phyloP scores from a whole-genome alignment of 2,329 filamentous ascomycete genomes.

The Diaporthe citri region DNA sequence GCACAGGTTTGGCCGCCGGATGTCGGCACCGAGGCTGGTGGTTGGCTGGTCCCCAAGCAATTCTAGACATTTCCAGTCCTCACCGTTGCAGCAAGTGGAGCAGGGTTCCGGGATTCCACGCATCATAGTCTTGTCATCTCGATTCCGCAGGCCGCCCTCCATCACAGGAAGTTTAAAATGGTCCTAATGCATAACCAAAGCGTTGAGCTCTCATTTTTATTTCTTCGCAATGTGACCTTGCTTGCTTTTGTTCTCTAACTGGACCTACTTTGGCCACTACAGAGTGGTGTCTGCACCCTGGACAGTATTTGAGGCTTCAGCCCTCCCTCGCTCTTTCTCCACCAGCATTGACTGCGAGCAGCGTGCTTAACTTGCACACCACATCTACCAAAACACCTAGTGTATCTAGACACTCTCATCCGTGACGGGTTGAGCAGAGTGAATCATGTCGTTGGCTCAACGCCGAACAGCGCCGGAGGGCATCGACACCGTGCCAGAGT shows the following conservation, averaged over 20 bases:
- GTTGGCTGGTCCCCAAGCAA: constrained; percentile 22
- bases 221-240: not conserved
- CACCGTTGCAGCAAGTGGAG: constrained; percentile 20
- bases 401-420: not conserved
- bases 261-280: not conserved
- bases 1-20: not conserved
- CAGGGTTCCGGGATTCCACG: constrained; percentile 17
- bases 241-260: not conserved
- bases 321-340: not conserved
- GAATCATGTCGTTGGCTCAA: constrained; percentile 37
- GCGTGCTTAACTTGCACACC: not conserved
- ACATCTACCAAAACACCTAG: no score
- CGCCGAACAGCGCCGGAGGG: constrained; percentile 37
- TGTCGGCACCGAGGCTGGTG: constrained; percentile 27
- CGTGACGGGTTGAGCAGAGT: not conserved
- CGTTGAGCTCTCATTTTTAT: not conserved
- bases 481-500: constrained; percentile 18
- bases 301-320: not conserved
- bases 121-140: constrained; percentile 20
- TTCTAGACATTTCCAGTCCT: constrained; percentile 32
- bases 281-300: not conserved
- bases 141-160: constrained; percentile 7
- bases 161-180: constrained; percentile 4
- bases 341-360: not conserved
- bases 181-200: not conserved